phyloP scores from a whole-genome alignment of 1,139 yeast genomes.

The Groenewaldozyma auringiensis region DNA sequence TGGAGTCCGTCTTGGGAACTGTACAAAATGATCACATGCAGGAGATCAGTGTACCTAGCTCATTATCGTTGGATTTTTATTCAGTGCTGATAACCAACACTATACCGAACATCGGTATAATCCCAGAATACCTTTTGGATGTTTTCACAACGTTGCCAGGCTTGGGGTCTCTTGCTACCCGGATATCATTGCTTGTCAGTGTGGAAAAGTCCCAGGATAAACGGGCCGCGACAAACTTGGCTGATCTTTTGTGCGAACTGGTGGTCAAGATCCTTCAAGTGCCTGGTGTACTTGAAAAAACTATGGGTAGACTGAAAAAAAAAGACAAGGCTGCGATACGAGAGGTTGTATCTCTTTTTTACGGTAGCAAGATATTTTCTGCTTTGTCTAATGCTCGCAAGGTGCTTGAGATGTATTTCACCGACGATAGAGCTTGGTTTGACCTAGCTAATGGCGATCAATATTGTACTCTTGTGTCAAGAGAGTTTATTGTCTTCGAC shows the following conservation, averaged over 20 bases:
- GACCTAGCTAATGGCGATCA: constrained; percentile 11
- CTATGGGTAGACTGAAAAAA: background rate
- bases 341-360: constrained; percentile 11
- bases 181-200: constrained; percentile 7
- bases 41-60: constrained; percentile 6
- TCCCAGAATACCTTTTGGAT: constrained; percentile 5
- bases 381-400: constrained; percentile 14
- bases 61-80: constrained; percentile 12
- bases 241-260: constrained; percentile 2
- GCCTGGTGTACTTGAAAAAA: background rate
- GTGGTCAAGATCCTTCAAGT: constrained; percentile 5
- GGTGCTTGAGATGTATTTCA: constrained; percentile 8
- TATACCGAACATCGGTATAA: constrained; percentile 12
- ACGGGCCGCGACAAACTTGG: constrained; percentile 4
- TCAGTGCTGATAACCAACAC: constrained; percentile 16
- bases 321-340: constrained; percentile 4
- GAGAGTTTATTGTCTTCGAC: constrained; percentile 8
- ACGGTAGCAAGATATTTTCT: constrained; percentile 16
- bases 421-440: constrained; percentile 12
- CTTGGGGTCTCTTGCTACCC: constrained; percentile 11
- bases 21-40: background rate
- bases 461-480: constrained; percentile 11
- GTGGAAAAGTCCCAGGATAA: background rate
- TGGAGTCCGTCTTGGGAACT: background rate
- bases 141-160: constrained; percentile 15